Percentiles rank a stretch among this genome's conserved stretches.
phyloP scores from a whole-genome alignment of 2,329 filamentous ascomycete species.

The Pyrenochaeta sp. region DNA sequence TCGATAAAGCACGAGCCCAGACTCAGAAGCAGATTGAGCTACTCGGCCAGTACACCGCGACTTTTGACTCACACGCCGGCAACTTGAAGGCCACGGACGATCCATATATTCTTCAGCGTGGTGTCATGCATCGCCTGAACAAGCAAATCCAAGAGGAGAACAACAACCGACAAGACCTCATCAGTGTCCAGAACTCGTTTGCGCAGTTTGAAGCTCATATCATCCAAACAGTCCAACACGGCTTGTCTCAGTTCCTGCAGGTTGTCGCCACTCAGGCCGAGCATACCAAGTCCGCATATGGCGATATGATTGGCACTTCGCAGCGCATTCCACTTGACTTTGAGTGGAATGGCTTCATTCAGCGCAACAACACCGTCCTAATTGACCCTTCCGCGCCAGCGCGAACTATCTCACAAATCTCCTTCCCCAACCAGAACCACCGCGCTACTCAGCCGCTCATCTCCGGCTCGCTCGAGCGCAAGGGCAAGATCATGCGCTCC shows the following conservation, averaged over 20 bases:
- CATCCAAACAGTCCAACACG: constrained; percentile 81
- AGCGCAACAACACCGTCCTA: constrained; percentile 74
- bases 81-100: constrained; percentile 78
- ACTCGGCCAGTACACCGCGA: constrained; percentile 83
- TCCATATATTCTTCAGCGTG: constrained; percentile 86
- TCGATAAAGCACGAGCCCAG: constrained; percentile 83
- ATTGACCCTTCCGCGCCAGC: constrained; percentile 80
- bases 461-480: constrained; percentile 88
- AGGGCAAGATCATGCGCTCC: constrained; percentile 84
- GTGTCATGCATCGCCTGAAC: constrained; percentile 82
- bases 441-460: constrained; percentile 80
- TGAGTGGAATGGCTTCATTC: constrained; percentile 88
- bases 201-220: constrained; percentile 87
- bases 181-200: constrained; percentile 92
- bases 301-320: constrained; percentile 79
- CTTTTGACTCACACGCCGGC: constrained; percentile 78
- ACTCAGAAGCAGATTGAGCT: constrained; percentile 98
- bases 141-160: constrained; percentile 96
- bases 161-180: constrained; percentile 90
- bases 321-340: constrained; percentile 84
- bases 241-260: constrained; percentile 83
- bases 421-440: constrained; percentile 91
- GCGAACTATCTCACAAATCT: constrained; percentile 75
- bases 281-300: constrained; percentile 80
- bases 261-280: constrained; percentile 83